A percentile compares a stretch with the other conserved stretches of the same genome.
Conservation (phyloP, 352 stramenopile species). For the Thalassiosira livingstoniorum region DNA sequence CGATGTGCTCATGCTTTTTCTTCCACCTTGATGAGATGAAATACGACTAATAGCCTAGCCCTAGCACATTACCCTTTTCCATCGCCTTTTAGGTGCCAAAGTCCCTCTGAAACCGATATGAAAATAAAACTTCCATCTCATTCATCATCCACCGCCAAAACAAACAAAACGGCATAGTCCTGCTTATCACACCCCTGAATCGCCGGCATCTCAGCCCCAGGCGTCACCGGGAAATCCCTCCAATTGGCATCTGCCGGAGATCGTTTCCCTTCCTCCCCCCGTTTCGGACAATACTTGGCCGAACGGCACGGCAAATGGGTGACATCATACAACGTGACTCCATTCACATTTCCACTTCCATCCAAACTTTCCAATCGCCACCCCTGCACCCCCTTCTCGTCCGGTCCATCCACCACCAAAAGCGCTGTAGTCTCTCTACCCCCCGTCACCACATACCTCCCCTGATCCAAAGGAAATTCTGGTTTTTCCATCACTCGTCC, state of each 20-base stretch:
- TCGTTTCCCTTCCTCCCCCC: conserved; percentile 41
- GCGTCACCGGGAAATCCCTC: conserved; percentile 79
- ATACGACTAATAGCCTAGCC: too few relatives aligned
- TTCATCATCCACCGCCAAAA: conserved; percentile 55
- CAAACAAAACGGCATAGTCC: conserved; percentile 86
- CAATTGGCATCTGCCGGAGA: conserved; percentile 65
- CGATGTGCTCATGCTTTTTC: too few relatives aligned
- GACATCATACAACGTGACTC: conserved; percentile 83
- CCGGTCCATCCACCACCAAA: conserved; percentile 56
- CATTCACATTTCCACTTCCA: conserved; percentile 73
- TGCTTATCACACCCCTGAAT: conserved; percentile 77
- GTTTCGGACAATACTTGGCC: conserved; percentile 60
- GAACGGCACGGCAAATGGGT: conserved; percentile 84
- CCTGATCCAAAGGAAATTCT: not conserved
- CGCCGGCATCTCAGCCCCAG: conserved; percentile 79
- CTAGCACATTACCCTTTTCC: too few relatives aligned
- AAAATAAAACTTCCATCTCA: too few relatives aligned
- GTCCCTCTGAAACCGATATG: too few relatives aligned
- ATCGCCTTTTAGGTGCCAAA: too few relatives aligned
- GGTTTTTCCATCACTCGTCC: conserved; percentile 81
- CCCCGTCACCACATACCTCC: conserved; percentile 81
- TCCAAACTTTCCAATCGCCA: conserved; percentile 26
- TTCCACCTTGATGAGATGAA: too few relatives aligned
- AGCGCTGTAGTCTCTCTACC: conserved; percentile 73
- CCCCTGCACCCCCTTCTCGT: not conserved